phyloP scores from a whole-genome alignment of 441 rosid species.

The Mallotus japonicus region DNA sequence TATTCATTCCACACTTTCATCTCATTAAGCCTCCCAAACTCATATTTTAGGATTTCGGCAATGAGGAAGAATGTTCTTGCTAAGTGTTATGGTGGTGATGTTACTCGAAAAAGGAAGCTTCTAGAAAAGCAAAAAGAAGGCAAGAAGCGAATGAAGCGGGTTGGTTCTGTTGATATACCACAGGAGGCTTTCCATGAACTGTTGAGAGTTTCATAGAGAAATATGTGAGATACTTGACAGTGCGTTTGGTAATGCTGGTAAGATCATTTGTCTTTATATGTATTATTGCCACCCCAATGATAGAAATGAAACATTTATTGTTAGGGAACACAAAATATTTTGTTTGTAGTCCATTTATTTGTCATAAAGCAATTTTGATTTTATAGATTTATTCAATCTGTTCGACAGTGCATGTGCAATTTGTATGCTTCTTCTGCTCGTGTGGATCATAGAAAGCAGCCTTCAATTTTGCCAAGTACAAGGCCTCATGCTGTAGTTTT shows the following conservation, averaged over 20 bases:
- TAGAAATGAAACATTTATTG: too few species aligned
- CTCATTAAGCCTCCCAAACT: not conserved
- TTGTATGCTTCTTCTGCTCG: not conserved
- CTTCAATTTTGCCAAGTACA: not conserved
- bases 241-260: conserved; percentile 9
- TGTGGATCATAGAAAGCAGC: not conserved
- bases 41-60: conserved; percentile 57
- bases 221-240: not conserved
- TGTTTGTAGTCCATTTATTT: too few species aligned
- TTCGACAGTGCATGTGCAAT: not conserved
- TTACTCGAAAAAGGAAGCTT: conserved; percentile 86
- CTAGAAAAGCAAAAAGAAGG: conserved; percentile 98
- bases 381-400: not conserved
- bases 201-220: conserved; percentile 70
- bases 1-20: not conserved
- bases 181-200: conserved; percentile 95
- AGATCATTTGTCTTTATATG: not conserved
- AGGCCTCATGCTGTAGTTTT: not conserved
- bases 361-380: not conserved
- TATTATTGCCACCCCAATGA: too few species aligned
- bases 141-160: conserved; percentile 93
- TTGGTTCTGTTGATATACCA: conserved; percentile 97
- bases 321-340: too few species aligned
- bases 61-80: conserved; percentile 98
- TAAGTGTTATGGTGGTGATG: conserved; percentile 95